These are phyloP conservation scores for Miamiensis avidus DNA, from an alignment of 169 alveolate genomes.

Conservation along the genomic window DNA sequence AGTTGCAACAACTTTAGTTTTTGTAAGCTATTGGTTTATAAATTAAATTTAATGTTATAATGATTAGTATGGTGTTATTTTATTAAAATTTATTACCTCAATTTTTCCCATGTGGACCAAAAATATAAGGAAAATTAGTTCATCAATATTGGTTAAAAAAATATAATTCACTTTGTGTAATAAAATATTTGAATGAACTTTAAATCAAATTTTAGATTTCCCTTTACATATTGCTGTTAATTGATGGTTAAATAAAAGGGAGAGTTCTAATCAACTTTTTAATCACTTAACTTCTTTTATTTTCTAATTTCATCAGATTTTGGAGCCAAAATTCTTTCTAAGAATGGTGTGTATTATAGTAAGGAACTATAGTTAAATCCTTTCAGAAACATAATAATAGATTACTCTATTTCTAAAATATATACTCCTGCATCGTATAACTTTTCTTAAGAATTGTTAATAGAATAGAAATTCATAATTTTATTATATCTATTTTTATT, in stretches of 20 bases:
- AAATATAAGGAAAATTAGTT: too few species aligned
- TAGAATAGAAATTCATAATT: too few species aligned
- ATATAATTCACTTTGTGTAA: neutral
- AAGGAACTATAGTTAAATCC: neutral
- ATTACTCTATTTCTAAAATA: neutral
- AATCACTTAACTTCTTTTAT: neutral
- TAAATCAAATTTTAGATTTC: neutral
- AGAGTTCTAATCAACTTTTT: neutral
- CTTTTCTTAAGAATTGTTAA: too few species aligned
- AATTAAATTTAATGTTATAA: too few species aligned
- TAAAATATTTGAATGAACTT: too few species aligned
- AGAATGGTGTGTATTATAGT: neutral
- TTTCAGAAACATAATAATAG: neutral
- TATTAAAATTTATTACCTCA: neutral
- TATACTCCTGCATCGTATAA: neutral
- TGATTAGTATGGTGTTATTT: neutral
- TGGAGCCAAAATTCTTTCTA: neutral
- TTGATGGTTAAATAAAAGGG: neutral
- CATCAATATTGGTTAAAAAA: neutral
- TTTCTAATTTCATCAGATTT: neutral
- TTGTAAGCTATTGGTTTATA: too few species aligned
- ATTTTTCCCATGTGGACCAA: too few species aligned
- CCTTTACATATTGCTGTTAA: neutral
- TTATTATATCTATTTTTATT: too few species aligned
- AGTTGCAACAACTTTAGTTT: neutral